Percentiles rank a stretch among this genome's conserved stretches.
Conservation (phyloP, 495 filamentous ascomycete genomes). For the Penicillium steckii region DNA sequence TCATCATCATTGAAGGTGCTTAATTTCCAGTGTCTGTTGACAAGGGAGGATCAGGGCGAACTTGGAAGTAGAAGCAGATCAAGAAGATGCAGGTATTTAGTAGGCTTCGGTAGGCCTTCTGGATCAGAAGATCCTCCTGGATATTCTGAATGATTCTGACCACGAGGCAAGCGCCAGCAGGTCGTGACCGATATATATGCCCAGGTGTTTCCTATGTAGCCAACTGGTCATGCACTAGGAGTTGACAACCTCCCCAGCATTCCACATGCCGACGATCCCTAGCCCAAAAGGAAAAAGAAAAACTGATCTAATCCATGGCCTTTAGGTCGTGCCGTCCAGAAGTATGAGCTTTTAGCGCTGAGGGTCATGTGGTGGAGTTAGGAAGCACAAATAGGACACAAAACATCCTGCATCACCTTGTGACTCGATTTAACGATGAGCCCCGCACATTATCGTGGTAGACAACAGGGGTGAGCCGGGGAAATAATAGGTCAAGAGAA, state of each 20-base stretch:
- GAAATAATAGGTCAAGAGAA: neutral
- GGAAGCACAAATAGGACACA: neutral
- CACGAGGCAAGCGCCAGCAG: neutral
- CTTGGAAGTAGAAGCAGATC: neutral
- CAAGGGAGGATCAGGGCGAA: neutral
- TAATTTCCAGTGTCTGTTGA: neutral
- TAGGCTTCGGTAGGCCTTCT: neutral
- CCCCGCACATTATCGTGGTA: slow-evolving; percentile 13
- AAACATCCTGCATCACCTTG: slow-evolving; percentile 1
- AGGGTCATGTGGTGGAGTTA: neutral
- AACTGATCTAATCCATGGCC: slow-evolving; percentile 10
- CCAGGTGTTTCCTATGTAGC: no score
- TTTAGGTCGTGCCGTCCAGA: slow-evolving; percentile 8
- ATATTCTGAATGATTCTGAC: neutral
- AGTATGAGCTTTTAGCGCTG: slow-evolving; percentile 1
- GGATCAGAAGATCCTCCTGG: neutral
- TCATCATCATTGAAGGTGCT: neutral
- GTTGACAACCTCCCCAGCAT: slow-evolving; percentile 16
- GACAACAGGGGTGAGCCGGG: neutral
- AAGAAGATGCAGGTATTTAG: neutral
- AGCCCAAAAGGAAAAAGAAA: slow-evolving; percentile 7
- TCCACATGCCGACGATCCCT: slow-evolving; percentile 22
- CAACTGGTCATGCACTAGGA: slow-evolving; percentile 4
- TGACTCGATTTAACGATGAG: slow-evolving; percentile 24
- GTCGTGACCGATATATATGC: slow-evolving; percentile 7